Evolutionary conservation across 345 rosid species (phyloP).

Genomic region (Abelmoschus esculentus): DNA sequence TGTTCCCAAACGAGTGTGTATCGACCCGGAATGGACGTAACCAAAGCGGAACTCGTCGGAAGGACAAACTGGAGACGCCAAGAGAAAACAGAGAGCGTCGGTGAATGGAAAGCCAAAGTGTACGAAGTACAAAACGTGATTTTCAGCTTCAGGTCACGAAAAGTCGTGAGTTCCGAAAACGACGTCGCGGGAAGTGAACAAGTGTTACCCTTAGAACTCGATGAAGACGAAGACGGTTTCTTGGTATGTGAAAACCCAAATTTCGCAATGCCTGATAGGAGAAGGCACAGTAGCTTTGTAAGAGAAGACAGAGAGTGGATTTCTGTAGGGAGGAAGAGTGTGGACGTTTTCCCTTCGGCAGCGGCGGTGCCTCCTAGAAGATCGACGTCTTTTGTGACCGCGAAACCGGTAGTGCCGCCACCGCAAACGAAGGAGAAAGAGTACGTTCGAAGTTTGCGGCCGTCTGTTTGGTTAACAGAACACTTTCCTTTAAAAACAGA

Average conservation of each 20-base stretch:
- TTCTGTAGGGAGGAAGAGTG: conserved; percentile 63
- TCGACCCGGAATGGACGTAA: conserved; percentile 97
- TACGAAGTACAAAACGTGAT: conserved; percentile 73
- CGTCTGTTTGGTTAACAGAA: conserved; percentile 93
- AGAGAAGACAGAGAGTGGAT: conserved; percentile 69
- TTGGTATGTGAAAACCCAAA: conserved; percentile 81
- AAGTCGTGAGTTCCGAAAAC: conserved; percentile 37
- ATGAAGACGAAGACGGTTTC: conserved; percentile 78
- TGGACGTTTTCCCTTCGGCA: conserved; percentile 54
- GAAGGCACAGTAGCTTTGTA: conserved; percentile 95
- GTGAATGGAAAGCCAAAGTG: conserved; percentile 21
- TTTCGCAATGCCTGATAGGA: conserved; percentile 32
- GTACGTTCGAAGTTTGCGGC: conserved; percentile 62
- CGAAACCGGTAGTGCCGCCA: conserved; percentile 18
- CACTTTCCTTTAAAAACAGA: conserved; percentile 89
- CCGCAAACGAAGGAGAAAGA: conserved; percentile 86
- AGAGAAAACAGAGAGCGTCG: conserved; percentile 52
- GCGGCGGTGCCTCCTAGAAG: conserved; percentile 26
- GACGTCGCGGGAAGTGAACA: conserved; percentile 65
- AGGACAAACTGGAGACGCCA: conserved; percentile 81
- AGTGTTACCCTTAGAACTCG: conserved; percentile 55
- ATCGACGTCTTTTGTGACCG: conserved; percentile 23
- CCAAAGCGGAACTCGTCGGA: conserved; percentile 65
- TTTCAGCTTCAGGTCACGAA: conserved; percentile 66
- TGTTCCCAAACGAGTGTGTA: conserved; percentile 66